Percentiles rank a stretch among this genome's conserved stretches.
These are phyloP conservation scores for Platismatia glauca DNA, from an alignment of 495 filamentous ascomycete genomes.

Conservation along the genomic window DNA sequence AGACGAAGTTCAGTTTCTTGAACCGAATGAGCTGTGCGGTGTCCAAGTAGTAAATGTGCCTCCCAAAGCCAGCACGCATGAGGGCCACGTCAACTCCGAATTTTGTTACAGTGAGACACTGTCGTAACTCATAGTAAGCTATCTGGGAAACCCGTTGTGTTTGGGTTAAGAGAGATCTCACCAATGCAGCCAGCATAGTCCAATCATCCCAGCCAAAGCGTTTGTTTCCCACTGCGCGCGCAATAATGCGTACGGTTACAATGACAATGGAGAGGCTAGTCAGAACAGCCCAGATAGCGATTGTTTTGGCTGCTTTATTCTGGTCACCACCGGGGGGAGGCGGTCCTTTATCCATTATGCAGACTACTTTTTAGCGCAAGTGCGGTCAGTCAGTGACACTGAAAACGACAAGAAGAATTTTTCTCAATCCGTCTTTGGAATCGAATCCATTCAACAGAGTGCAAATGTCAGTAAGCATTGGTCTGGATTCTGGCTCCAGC, in stretches of 20 bases:
- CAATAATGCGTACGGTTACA: not conserved
- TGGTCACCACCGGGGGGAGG: conserved; percentile 2
- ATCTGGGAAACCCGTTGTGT: not conserved
- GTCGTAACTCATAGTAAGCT: not conserved
- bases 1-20: not conserved
- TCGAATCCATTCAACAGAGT: not conserved
- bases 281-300: not conserved
- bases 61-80: conserved; percentile 1
- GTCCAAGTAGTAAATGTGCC: conserved; percentile 3
- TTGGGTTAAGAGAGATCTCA: not conserved
- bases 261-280: not conserved
- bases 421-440: not conserved
- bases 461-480: not conserved
- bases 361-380: not conserved
- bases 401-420: not conserved
- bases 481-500: not conserved
- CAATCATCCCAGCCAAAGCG: conserved; percentile 1
- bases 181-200: conserved; percentile 4
- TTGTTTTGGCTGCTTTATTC: not conserved
- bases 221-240: not conserved
- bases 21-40: not conserved
- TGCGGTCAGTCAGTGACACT: not conserved
- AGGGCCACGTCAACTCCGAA: not conserved
- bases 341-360: not conserved
- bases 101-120: not conserved